Percentiles rank a stretch among this genome's conserved stretches.
Evolutionary conservation across 345 rosid genomes (phyloP).

Genomic region (Citrus maxima): DNA sequence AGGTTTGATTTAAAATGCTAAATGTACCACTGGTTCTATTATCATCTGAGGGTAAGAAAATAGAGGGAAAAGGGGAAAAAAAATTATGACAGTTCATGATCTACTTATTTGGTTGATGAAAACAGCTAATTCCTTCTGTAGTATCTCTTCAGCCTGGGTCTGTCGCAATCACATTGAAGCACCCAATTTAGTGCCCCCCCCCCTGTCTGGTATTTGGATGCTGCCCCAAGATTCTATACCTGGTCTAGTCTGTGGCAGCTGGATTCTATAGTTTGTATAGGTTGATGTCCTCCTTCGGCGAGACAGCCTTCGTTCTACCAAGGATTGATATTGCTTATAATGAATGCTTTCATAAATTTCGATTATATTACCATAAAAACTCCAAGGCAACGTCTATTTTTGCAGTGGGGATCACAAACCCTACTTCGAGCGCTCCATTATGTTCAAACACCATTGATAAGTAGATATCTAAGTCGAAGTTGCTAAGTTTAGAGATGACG

Average conservation of each 20-base stretch:
- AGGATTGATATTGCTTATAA: neutral
- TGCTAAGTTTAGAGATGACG: too few species aligned
- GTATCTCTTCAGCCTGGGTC: slow-evolving; percentile 5
- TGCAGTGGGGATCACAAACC: too few species aligned
- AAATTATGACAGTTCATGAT: neutral
- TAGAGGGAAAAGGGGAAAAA: neutral
- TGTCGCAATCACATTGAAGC: slow-evolving; percentile 14
- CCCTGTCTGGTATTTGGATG: neutral
- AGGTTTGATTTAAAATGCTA: slow-evolving; percentile 18
- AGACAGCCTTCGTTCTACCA: neutral
- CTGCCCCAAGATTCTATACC: neutral
- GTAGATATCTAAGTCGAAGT: too few species aligned
- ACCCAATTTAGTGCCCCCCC: neutral
- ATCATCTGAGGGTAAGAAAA: slow-evolving; percentile 2
- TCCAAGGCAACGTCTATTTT: too few species aligned
- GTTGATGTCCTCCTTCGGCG: neutral
- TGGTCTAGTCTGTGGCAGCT: neutral
- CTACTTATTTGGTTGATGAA: slow-evolving; percentile 11
- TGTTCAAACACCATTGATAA: too few species aligned
- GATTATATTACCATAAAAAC: neutral
- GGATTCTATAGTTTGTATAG: neutral
- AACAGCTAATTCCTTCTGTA: slow-evolving; percentile 11
- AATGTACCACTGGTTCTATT: slow-evolving; percentile 10
- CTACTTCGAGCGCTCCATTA: too few species aligned
- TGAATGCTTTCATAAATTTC: neutral